phyloP scores from a whole-genome alignment of 768 basidiomycete genomes.

The Austroboletus festivus region DNA sequence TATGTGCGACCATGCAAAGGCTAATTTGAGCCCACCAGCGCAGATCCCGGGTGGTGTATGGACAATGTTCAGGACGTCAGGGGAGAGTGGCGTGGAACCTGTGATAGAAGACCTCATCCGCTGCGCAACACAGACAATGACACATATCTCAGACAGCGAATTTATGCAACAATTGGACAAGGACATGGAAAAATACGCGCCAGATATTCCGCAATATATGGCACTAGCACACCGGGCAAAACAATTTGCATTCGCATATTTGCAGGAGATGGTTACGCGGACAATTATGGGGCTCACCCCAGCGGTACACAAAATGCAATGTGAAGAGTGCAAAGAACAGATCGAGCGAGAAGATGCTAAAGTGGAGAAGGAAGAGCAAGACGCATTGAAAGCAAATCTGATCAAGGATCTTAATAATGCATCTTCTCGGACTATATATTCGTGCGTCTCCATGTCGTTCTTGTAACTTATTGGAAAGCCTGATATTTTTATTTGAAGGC shows the following conservation, averaged over 20 bases:
- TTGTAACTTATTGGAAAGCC: too few relatives aligned
- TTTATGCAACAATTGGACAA: constrained; percentile 12
- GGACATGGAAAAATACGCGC: background rate
- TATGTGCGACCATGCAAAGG: too few relatives aligned
- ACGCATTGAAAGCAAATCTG: constrained; percentile 10
- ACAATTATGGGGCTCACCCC: constrained; percentile 7
- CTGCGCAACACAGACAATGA: background rate
- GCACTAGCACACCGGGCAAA: background rate
- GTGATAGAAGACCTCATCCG: constrained; percentile 3
- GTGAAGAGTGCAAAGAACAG: background rate
- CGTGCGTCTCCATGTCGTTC: constrained; percentile 7
- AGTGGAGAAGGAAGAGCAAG: constrained; percentile 5
- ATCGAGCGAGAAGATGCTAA: constrained; percentile 1
- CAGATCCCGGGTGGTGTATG: background rate
- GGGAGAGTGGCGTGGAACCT: background rate
- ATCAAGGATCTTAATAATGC: constrained; percentile 9
- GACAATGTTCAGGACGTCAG: background rate
- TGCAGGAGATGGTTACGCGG: background rate
- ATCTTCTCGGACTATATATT: background rate
- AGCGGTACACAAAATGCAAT: constrained; percentile 10
- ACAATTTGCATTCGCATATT: background rate
- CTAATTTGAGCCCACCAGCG: background rate
- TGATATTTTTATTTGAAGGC: too few relatives aligned
- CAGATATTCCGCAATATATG: background rate
- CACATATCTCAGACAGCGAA: constrained; percentile 8